A percentile compares a stretch with the other conserved stretches of the same genome.
phyloP scores from a whole-genome alignment of 2,329 filamentous ascomycete species.

The Aureobasidium sp. region DNA sequence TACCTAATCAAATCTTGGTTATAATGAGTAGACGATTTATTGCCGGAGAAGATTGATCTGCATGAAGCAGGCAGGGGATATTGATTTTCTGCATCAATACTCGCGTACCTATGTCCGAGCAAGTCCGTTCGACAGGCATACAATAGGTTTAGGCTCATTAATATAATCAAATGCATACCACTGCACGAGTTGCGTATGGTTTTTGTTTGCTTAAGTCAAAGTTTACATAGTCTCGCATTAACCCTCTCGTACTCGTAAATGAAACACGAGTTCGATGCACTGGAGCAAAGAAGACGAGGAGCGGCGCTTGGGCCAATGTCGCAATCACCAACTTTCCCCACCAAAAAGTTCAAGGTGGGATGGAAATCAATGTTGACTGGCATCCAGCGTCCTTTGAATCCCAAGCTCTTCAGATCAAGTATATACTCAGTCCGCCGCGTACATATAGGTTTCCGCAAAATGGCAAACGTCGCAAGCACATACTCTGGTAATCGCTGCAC shows the following conservation, averaged over 20 bases:
- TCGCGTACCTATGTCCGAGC: not conserved
- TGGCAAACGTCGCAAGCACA: constrained; percentile 29
- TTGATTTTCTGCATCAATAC: not conserved
- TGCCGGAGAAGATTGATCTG: not conserved
- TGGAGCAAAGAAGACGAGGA: not conserved
- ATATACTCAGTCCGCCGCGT: constrained; percentile 15
- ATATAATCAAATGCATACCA: not conserved
- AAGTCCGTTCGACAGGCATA: not conserved
- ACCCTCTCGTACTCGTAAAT: no score
- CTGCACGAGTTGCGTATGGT: not conserved
- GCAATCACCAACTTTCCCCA: not conserved
- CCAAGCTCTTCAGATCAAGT: not conserved
- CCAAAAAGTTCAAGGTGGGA: constrained; percentile 11
- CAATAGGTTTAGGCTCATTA: not conserved
- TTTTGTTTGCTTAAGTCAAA: no score
- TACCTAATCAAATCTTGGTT: not conserved
- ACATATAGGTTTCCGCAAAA: constrained; percentile 29
- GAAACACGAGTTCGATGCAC: not conserved
- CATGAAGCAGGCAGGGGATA: constrained; percentile 1
- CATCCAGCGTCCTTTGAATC: not conserved
- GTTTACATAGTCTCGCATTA: no score
- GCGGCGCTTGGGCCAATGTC: constrained; percentile 4
- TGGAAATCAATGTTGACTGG: constrained; percentile 3
- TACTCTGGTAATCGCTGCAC: constrained; percentile 24
- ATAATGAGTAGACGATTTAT: not conserved